Conservation (phyloP, 805 yeast species). For the Myxozyma neotropica region DNA sequence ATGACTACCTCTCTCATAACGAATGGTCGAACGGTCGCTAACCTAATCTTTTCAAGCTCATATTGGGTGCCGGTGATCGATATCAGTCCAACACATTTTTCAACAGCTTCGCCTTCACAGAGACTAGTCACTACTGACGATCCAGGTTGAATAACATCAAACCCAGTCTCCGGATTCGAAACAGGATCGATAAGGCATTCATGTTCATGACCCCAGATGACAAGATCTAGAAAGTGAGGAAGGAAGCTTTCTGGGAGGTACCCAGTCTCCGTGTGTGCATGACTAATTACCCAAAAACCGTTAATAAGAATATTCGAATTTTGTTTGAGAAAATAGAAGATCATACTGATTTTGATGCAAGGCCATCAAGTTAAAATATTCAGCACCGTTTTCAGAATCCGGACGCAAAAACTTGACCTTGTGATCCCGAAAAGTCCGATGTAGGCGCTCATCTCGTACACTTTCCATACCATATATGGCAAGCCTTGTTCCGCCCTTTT, state of each 20-base stretch:
- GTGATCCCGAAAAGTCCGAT: constrained; percentile 77
- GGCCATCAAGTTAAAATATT: constrained; percentile 83
- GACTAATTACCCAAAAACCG: neutral
- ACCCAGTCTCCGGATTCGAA: constrained; percentile 56
- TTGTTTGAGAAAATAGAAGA: neutral
- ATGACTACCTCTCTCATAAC: constrained; percentile 67
- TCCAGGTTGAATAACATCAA: constrained; percentile 87
- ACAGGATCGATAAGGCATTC: constrained; percentile 79
- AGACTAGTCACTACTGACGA: constrained; percentile 91
- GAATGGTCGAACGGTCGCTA: constrained; percentile 81
- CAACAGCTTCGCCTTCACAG: constrained; percentile 77
- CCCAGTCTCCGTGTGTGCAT: constrained; percentile 75
- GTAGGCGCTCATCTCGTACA: constrained; percentile 85
- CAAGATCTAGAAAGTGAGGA: constrained; percentile 78
- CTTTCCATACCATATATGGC: constrained; percentile 89
- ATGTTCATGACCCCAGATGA: constrained; percentile 98
- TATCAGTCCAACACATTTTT: constrained; percentile 70
- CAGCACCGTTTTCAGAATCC: constrained; percentile 48
- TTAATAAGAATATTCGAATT: neutral
- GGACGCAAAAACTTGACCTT: constrained; percentile 80
- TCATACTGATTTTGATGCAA: constrained; percentile 80
- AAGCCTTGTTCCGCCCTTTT: constrained; percentile 77
- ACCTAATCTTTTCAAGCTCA: constrained; percentile 59
- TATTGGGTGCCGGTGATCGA: constrained; percentile 62
- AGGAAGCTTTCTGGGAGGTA: constrained; percentile 82